A percentile compares a stretch with the other conserved stretches of the same genome.
Conservation (phyloP, 2,329 filamentous ascomycete species). For the Neopestalotiopsis sp. region DNA sequence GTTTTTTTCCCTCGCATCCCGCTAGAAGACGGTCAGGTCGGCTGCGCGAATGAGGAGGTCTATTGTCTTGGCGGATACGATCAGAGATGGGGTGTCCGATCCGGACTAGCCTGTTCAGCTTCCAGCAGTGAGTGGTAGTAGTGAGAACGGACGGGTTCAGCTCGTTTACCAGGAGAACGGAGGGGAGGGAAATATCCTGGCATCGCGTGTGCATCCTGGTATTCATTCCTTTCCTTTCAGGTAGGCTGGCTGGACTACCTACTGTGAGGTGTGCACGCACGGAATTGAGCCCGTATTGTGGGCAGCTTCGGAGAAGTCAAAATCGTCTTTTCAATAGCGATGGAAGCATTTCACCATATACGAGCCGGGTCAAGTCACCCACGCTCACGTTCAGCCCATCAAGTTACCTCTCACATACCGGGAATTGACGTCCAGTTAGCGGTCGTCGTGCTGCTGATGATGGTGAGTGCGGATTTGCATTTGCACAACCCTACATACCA, state of each 20-base stretch:
- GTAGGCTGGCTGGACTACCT: too few species aligned
- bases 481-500: background rate
- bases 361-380: background rate
- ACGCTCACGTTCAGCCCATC: background rate
- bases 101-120: slow-evolving; percentile 15
- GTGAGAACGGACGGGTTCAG: slow-evolving; percentile 5
- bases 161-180: background rate
- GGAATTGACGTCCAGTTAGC: background rate
- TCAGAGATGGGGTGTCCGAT: slow-evolving; percentile 18
- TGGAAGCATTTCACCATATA: background rate
- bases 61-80: slow-evolving; percentile 19
- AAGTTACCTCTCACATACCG: too few species aligned
- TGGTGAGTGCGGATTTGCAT: background rate
- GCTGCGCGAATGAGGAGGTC: slow-evolving; percentile 9
- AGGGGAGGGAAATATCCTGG: background rate
- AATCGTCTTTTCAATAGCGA: background rate
- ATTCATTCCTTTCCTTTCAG: too few species aligned
- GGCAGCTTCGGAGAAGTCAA: background rate
- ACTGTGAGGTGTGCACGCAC: background rate
- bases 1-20: background rate
- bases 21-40: background rate
- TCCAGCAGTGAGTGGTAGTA: background rate
- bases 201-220: too few species aligned
- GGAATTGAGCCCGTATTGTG: slow-evolving; percentile 11
- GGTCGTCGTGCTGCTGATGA: background rate